These are phyloP conservation scores for Evernia prunastri DNA, from an alignment of 495 filamentous ascomycete genomes.

Conservation along the genomic window DNA sequence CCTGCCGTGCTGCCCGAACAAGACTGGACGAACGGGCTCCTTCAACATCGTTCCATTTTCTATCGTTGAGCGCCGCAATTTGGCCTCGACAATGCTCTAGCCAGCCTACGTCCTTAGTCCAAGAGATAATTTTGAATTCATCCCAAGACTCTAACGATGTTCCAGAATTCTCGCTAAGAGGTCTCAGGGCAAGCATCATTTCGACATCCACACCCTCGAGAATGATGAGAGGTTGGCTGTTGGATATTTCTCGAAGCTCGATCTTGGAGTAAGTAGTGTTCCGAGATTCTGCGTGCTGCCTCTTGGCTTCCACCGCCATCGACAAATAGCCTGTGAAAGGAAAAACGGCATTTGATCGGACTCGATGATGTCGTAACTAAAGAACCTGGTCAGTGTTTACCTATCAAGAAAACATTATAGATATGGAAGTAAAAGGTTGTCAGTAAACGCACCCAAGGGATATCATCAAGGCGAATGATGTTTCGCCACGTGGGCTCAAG, in stretches of 20 bases:
- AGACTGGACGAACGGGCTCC: neutral
- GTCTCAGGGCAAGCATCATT: slow-evolving; percentile 37
- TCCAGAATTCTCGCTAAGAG: slow-evolving; percentile 34
- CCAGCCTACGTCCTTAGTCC: slow-evolving; percentile 32
- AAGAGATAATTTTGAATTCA: slow-evolving; percentile 36
- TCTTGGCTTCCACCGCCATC: slow-evolving; percentile 15
- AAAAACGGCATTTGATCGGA: neutral
- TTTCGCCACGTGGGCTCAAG: slow-evolving; percentile 38
- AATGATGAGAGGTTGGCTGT: slow-evolving; percentile 38
- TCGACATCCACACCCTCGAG: slow-evolving; percentile 36
- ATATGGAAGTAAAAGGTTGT: too few relatives aligned
- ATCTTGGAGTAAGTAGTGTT: slow-evolving; percentile 5
- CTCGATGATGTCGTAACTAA: neutral
- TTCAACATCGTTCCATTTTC: neutral
- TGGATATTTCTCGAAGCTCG: slow-evolving; percentile 39
- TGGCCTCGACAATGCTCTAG: slow-evolving; percentile 35
- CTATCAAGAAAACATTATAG: too few relatives aligned
- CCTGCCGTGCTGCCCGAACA: neutral
- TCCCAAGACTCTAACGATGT: slow-evolving; percentile 37
- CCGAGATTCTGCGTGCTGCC: slow-evolving; percentile 6
- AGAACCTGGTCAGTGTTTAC: too few relatives aligned
- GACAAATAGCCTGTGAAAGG: slow-evolving; percentile 7
- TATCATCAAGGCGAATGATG: slow-evolving; percentile 34
- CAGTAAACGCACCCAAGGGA: slow-evolving; percentile 27
- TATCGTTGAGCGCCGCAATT: slow-evolving; percentile 5